phyloP scores from a whole-genome alignment of 176 grass and related monocot species.

The Eremochloa ophiuroides region DNA sequence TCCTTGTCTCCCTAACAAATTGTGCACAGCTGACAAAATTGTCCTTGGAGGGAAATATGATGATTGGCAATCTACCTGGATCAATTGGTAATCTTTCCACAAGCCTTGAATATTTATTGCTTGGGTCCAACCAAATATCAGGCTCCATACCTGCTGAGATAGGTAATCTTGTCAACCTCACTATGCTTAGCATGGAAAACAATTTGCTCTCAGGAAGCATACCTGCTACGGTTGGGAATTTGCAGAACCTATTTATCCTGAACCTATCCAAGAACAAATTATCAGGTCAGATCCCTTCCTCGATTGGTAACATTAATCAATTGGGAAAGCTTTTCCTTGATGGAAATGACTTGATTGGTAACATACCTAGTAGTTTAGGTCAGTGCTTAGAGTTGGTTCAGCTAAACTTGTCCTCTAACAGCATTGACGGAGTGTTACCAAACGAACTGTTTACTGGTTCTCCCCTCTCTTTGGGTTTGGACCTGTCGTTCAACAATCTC shows the following conservation, averaged over 20 bases:
- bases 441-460: too few species aligned
- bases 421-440: constrained; percentile 13
- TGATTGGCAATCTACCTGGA: constrained; percentile 24
- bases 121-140: constrained; percentile 35
- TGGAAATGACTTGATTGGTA: constrained; percentile 37
- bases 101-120: constrained; percentile 3
- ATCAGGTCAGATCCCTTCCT: constrained; percentile 40
- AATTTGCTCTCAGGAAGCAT: constrained; percentile 49
- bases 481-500: constrained; percentile 1
- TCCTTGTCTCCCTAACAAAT: constrained; percentile 15
- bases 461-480: background rate
- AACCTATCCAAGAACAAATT: constrained; percentile 46
- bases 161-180: constrained; percentile 37
- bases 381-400: constrained; percentile 23
- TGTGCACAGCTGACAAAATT: constrained; percentile 10
- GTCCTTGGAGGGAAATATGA: constrained; percentile 11
- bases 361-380: constrained; percentile 35
- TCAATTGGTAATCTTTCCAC: constrained; percentile 29
- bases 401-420: constrained; percentile 38
- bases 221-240: constrained; percentile 35
- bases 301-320: constrained; percentile 31
- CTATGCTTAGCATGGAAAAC: constrained; percentile 18
- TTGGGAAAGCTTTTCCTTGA: constrained; percentile 33
- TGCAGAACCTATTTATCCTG: constrained; percentile 19
- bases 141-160: constrained; percentile 40